Conservation (phyloP, 2,329 filamentous ascomycete genomes). For the Ambrosiella cleistominuta region DNA sequence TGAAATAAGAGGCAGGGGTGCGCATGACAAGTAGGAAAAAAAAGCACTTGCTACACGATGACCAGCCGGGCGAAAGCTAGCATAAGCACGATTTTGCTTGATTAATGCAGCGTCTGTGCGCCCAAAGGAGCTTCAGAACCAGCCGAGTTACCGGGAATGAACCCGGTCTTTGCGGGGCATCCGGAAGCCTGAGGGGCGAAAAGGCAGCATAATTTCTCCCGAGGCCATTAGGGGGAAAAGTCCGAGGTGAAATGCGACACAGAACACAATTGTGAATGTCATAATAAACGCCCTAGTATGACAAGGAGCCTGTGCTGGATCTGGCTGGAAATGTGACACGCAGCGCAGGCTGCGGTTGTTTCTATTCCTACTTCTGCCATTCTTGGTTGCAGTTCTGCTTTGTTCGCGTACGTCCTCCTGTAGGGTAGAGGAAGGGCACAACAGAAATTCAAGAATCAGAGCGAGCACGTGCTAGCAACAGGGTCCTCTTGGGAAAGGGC, state of each 20-base stretch:
- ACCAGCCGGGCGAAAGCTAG: neutral
- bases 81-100: neutral
- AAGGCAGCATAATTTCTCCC: constrained; percentile 1
- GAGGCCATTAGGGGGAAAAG: neutral
- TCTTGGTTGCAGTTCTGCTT: neutral
- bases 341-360: neutral
- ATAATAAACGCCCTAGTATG: too few species aligned
- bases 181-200: constrained; percentile 14
- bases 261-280: too few species aligned
- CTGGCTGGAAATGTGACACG: neutral
- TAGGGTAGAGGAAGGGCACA: neutral
- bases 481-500: neutral
- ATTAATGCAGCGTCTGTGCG: neutral
- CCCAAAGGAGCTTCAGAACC: neutral
- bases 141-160: neutral
- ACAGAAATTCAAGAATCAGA: neutral
- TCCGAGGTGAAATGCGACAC: neutral
- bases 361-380: neutral
- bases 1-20: neutral
- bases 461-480: neutral
- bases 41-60: neutral
- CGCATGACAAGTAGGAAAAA: neutral
- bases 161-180: constrained; percentile 14
- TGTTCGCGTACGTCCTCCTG: neutral
- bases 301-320: neutral